phyloP scores from a whole-genome alignment of 495 filamentous ascomycete species.

The Penicillium robsamsonii region DNA sequence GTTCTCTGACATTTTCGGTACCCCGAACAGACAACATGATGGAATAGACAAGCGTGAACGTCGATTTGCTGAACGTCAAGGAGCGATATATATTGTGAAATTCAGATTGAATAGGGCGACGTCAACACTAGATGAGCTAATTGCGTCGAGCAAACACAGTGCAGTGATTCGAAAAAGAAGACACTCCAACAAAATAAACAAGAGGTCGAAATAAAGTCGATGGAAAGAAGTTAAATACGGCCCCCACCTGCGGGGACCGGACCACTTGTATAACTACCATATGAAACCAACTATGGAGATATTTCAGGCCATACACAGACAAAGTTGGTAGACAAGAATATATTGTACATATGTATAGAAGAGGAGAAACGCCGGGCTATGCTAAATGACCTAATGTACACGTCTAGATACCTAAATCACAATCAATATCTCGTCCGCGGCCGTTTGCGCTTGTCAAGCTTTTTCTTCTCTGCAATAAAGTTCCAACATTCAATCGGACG shows the following conservation, averaged over 20 bases:
- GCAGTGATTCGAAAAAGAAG: background rate
- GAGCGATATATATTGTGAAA: background rate
- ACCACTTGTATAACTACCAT: background rate
- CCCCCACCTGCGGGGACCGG: slow-evolving; percentile 7
- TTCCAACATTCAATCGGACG: slow-evolving; percentile 72
- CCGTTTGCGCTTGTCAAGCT: slow-evolving; percentile 34
- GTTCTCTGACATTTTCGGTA: slow-evolving; percentile 22
- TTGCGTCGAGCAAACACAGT: background rate
- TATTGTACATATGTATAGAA: slow-evolving; percentile 5
- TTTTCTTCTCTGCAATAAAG: slow-evolving; percentile 36
- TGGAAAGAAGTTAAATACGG: background rate
- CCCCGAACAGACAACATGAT: slow-evolving; percentile 36
- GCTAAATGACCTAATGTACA: slow-evolving; percentile 9
- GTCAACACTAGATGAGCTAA: too few species aligned
- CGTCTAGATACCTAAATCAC: slow-evolving; percentile 2
- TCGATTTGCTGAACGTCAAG: background rate
- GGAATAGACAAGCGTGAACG: background rate
- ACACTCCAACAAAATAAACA: background rate
- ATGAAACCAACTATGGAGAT: too few species aligned
- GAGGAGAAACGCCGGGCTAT: slow-evolving; percentile 13
- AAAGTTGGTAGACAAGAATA: background rate
- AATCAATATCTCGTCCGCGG: slow-evolving; percentile 19
- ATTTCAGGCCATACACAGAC: background rate
- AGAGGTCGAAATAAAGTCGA: background rate
- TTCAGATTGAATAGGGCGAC: too few species aligned